phyloP scores from a whole-genome alignment of 345 rosid species.

The Rhizophora apiculata region DNA sequence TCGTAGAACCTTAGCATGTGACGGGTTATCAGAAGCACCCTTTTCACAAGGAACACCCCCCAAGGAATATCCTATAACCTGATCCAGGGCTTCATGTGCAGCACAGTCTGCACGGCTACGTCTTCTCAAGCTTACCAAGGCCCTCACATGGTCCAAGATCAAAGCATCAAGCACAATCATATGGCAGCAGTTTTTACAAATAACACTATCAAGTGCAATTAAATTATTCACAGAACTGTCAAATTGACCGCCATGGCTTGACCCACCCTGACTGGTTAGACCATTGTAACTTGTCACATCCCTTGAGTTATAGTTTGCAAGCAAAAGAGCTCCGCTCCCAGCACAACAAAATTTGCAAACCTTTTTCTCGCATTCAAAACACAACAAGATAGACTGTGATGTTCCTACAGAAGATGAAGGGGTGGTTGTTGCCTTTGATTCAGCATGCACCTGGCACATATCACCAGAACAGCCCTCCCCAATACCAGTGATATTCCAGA shows the following conservation, averaged over 20 bases:
- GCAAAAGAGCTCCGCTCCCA: slow-evolving; percentile 85
- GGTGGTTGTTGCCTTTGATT: slow-evolving; percentile 45
- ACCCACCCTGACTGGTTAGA: slow-evolving; percentile 51
- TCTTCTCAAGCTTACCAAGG: slow-evolving; percentile 76
- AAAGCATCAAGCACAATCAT: slow-evolving; percentile 70
- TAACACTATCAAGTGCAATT: slow-evolving; percentile 46
- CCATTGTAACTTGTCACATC: slow-evolving; percentile 39
- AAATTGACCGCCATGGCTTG: slow-evolving; percentile 51
- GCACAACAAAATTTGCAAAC: slow-evolving; percentile 87
- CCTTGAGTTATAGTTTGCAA: slow-evolving; percentile 47
- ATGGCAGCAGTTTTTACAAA: slow-evolving; percentile 78
- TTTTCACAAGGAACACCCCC: slow-evolving; percentile 37
- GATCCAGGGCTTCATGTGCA: slow-evolving; percentile 56
- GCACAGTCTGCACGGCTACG: slow-evolving; percentile 65
- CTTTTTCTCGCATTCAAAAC: slow-evolving; percentile 66
- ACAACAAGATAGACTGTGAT: slow-evolving; percentile 44
- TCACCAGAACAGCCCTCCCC: slow-evolving; percentile 65
- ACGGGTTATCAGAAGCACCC: slow-evolving; percentile 31
- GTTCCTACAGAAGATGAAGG: slow-evolving; percentile 37
- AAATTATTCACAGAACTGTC: slow-evolving; percentile 53
- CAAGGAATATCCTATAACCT: slow-evolving; percentile 52
- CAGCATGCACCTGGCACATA: slow-evolving; percentile 64
- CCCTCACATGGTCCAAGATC: slow-evolving; percentile 76
- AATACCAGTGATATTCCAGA: slow-evolving; percentile 71
- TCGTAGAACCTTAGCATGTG: slow-evolving; percentile 32